Evolutionary conservation across 352 stramenopile species (phyloP), one percentile per base, ranked within the genome.

Genomic region (Pythium pyrilobum): DNA sequence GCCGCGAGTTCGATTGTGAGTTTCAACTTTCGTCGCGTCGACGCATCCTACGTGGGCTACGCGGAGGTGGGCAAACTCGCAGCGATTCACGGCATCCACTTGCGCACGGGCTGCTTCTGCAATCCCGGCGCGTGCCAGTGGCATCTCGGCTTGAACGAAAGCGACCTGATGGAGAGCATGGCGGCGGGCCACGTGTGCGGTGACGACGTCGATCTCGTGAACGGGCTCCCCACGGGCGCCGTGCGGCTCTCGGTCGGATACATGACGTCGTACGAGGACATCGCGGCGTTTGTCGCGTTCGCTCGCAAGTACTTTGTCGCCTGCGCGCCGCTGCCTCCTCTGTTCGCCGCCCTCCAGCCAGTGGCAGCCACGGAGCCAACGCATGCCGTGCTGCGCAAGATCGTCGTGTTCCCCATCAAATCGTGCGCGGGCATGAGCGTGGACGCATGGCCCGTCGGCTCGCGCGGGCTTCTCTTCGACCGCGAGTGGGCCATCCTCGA

Each of bases 41-140:
- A 92, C 27, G 65, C 67, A 9, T 74, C 63, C 41, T 89, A 72
- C 44, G 71, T 92, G 3, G 81, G 81, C n/a, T 89, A 87, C 40
- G 65, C 71, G 2, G 75, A 89, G 58, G 76, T 89, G 10, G 52
- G 70, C 23, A 85, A 82, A 23, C 76, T 89, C n/a, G 71, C 81
- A 4, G 66, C 71, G 23, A 77, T 89, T 18, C 71, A 89, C 49
- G 67, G 73, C 16, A 85, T 92, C 39, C 77, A 81, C 39, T 48
- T 92, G 18, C 72, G 81, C n/a, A 85, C 71, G 16, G 81, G 81
- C 15, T 92, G 81, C 48, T 89, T 89, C 45, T 92, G 81, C 43
- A 92, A 89, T 45, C 77, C 81, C n/a, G 81, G 77, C 2, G 81
- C 81, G 18, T 92, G 81, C 16, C 77, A 92, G 39, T 58, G 69